Conservation (phyloP, 1,284 basidiomycete genomes). For the Leccinum subspadiceum region DNA sequence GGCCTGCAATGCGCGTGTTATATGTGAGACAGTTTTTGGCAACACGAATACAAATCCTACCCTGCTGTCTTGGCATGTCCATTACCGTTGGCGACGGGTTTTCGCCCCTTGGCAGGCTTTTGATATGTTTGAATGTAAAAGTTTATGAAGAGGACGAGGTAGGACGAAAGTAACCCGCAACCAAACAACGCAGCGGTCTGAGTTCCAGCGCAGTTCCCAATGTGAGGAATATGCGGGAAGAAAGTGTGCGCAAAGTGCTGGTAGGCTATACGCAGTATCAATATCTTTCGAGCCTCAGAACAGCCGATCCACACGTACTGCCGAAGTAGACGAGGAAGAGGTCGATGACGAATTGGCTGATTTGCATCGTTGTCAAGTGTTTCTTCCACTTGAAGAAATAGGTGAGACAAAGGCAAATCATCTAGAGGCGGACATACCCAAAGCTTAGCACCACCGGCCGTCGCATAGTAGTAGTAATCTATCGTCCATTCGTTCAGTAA, state of each 20-base stretch:
- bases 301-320: constrained; percentile 56
- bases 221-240: constrained; percentile 60
- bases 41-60: constrained; percentile 16
- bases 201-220: constrained; percentile 85
- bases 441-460: constrained; percentile 91
- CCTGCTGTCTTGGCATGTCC: constrained; percentile 29
- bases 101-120: constrained; percentile 51
- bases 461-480: constrained; percentile 98
- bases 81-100: constrained; percentile 35
- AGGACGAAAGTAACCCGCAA: constrained; percentile 84
- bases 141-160: constrained; percentile 89
- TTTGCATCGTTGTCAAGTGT: constrained; percentile 94
- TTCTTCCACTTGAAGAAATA: constrained; percentile 84
- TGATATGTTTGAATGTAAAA: constrained; percentile 86
- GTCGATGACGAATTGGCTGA: constrained; percentile 92
- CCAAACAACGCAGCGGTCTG: constrained; percentile 89
- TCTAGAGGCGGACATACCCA: constrained; percentile 65
- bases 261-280: constrained; percentile 60
- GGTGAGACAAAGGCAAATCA: constrained; percentile 3
- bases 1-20: constrained; percentile 13
- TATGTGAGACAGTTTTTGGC: neutral
- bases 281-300: constrained; percentile 2
- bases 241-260: constrained; percentile 76
- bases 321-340: constrained; percentile 89
- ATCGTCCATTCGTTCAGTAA: constrained; percentile 7